Conservation (phyloP, 2,329 filamentous ascomycete species). For the Karstenula rhodostoma region DNA sequence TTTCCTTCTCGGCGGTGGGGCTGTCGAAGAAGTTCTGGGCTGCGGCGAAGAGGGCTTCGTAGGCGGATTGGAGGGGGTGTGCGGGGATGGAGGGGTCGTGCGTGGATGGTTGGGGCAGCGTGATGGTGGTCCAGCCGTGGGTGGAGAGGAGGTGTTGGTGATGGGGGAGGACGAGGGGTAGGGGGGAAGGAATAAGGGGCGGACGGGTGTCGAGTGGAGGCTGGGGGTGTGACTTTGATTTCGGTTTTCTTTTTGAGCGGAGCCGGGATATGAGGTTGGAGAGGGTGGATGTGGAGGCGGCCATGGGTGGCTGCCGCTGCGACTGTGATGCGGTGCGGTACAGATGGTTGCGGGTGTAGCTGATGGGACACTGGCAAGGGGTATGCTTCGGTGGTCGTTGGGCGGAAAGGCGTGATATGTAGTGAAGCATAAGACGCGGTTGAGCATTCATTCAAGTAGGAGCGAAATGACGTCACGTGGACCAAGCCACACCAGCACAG, state of each 20-base stretch:
- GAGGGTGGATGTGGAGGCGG: constrained; percentile 33
- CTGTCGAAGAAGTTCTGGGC: constrained; percentile 44
- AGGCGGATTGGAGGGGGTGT: constrained; percentile 44
- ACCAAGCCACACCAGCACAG: constrained; percentile 4
- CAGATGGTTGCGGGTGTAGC: background rate
- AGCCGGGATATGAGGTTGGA: constrained; percentile 41
- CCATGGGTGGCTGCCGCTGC: constrained; percentile 24
- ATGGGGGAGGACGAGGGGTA: constrained; percentile 44
- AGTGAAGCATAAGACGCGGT: background rate
- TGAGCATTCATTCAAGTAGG: background rate
- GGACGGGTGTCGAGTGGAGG: constrained; percentile 25
- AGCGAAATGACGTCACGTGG: constrained; percentile 2
- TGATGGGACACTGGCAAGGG: background rate
- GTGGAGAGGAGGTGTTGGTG: constrained; percentile 41
- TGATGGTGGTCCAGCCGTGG: constrained; percentile 49
- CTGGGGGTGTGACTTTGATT: background rate
- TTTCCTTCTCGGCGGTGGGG: constrained; percentile 31
- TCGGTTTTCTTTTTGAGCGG: constrained; percentile 23
- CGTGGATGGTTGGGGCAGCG: constrained; percentile 32
- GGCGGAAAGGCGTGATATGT: background rate
- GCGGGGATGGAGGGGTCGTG: constrained; percentile 11
- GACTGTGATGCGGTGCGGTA: background rate
- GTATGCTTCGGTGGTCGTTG: background rate
- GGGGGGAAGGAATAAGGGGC: constrained; percentile 31
- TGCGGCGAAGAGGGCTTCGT: constrained; percentile 38